phyloP scores from a whole-genome alignment of 2,329 filamentous ascomycete species.

The Sphaceloma murrayae region DNA sequence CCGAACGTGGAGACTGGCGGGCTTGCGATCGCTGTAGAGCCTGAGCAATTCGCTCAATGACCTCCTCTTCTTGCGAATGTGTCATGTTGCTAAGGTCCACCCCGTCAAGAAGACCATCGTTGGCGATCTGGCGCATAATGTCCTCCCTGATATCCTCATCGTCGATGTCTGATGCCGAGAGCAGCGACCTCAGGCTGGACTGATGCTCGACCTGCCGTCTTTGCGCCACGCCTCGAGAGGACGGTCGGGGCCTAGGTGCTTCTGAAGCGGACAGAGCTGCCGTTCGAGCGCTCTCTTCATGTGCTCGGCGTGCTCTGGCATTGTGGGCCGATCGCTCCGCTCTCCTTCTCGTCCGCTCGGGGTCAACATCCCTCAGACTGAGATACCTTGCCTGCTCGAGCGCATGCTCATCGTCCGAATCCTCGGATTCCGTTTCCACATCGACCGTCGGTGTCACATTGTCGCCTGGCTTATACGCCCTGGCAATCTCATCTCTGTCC shows the following conservation, averaged over 20 bases:
- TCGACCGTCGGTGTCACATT: conserved; percentile 59
- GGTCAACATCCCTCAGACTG: conserved; percentile 58
- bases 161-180: conserved; percentile 69
- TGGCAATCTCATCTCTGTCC: conserved; percentile 67
- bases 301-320: conserved; percentile 4
- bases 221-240: conserved; percentile 5
- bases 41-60: conserved; percentile 83
- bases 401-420: conserved; percentile 45
- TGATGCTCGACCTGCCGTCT: conserved; percentile 71
- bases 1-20: conserved; percentile 23
- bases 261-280: conserved; percentile 23
- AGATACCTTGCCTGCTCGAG: conserved; percentile 62
- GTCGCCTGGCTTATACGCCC: conserved; percentile 72
- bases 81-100: conserved; percentile 84
- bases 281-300: background rate
- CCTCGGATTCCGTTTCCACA: conserved; percentile 48
- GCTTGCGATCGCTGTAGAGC: conserved; percentile 58
- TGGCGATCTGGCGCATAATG: conserved; percentile 78
- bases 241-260: conserved; percentile 25
- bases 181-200: conserved; percentile 72
- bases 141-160: conserved; percentile 76
- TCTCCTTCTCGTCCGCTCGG: conserved; percentile 22
- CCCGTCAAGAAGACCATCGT: conserved; percentile 78
- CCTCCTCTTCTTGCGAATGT: conserved; percentile 72
- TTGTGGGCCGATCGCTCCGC: conserved; percentile 19